phyloP scores from a whole-genome alignment of 768 basidiomycete species.

The Leucocoprinus sp. region DNA sequence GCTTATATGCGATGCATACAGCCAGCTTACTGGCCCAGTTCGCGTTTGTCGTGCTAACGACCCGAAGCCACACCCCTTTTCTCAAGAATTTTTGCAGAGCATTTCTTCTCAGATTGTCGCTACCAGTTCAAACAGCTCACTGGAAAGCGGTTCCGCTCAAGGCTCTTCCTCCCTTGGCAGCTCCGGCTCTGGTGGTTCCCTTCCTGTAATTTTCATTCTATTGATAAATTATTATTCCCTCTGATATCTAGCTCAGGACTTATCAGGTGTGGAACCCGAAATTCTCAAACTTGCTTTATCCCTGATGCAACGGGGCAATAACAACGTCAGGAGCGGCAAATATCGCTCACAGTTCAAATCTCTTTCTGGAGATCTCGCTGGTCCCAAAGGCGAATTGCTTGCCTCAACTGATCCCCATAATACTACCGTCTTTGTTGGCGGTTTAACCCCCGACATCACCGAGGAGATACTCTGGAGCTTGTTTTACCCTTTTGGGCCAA shows the following conservation, averaged over 20 bases:
- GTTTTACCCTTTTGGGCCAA: conserved; percentile 88
- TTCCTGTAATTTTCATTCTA: too few species aligned
- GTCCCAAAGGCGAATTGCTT: conserved; percentile 79
- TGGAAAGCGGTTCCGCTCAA: conserved; percentile 28
- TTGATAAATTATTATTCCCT: too few species aligned
- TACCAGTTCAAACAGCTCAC: conserved; percentile 28
- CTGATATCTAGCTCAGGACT: conserved; percentile 11
- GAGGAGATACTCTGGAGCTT: conserved; percentile 89
- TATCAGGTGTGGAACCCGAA: too few species aligned
- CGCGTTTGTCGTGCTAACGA: conserved; percentile 86
- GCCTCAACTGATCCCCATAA: conserved; percentile 93
- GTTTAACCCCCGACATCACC: conserved; percentile 77
- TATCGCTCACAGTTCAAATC: conserved; percentile 79
- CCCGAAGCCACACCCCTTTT: conserved; percentile 75
- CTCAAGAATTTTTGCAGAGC: conserved; percentile 61
- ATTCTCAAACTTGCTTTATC: too few species aligned
- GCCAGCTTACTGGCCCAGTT: conserved; percentile 40
- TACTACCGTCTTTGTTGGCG: conserved; percentile 93
- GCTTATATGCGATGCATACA: conserved; percentile 20
- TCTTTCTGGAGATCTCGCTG: conserved; percentile 75
- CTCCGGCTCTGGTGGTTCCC: conserved; percentile 42
- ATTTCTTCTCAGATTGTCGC: conserved; percentile 66
- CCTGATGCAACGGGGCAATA: conserved; percentile 37
- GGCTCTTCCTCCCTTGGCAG: conserved; percentile 39
- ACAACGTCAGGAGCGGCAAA: conserved; percentile 35